Conservation (phyloP, 1,284 basidiomycete genomes). For the Trametes sp. region DNA sequence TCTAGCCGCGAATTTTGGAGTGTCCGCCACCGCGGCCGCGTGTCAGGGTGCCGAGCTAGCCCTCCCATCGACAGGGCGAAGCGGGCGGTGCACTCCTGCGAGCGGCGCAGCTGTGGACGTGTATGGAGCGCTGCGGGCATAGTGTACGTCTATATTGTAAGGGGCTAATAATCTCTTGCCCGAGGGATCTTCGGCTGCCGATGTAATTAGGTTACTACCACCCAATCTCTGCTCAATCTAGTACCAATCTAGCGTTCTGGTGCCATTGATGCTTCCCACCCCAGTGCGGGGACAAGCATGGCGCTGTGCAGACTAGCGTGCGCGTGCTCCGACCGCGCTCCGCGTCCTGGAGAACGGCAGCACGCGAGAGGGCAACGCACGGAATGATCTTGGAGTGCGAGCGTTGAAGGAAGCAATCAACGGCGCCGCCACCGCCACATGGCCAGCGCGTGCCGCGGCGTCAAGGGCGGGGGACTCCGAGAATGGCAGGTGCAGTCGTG, state of each 20-base stretch:
- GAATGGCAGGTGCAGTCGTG: conserved; percentile 26
- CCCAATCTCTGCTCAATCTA: conserved; percentile 4
- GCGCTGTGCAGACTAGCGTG: neutral
- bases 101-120: neutral
- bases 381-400: conserved; percentile 2
- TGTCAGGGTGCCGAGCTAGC: conserved; percentile 15
- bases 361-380: neutral
- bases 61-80: neutral
- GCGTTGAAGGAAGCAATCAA: conserved; percentile 4
- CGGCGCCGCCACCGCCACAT: conserved; percentile 24
- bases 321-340: neutral
- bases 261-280: conserved; percentile 15
- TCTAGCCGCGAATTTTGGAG: conserved; percentile 3
- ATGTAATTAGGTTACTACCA: conserved; percentile 3
- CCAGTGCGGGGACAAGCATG: neutral
- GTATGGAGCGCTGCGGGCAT: conserved; percentile 5
- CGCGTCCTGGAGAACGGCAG: neutral
- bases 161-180: conserved; percentile 16
- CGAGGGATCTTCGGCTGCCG: conserved; percentile 4
- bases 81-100: neutral
- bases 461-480: conserved; percentile 26
- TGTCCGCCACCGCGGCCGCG: conserved; percentile 12
- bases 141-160: conserved; percentile 21
- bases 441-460: conserved; percentile 26
- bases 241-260: conserved; percentile 10